Percentiles rank a stretch among this genome's conserved stretches.
phyloP scores from a whole-genome alignment of 2,329 filamentous ascomycete species.

The Xylariaceae sp. region DNA sequence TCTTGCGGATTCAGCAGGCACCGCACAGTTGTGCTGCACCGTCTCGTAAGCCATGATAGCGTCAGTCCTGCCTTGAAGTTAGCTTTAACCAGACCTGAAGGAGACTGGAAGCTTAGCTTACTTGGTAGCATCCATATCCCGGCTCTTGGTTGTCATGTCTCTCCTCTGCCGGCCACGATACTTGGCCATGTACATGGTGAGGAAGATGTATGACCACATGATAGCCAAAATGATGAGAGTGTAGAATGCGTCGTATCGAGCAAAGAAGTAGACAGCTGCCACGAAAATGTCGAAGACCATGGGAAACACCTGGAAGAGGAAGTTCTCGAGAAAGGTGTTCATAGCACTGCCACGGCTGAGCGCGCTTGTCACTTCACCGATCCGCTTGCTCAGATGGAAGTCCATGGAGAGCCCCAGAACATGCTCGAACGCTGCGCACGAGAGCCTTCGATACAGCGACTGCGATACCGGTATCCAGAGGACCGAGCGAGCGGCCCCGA shows the following conservation, averaged over 20 bases:
- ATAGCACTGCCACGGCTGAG: constrained; percentile 39
- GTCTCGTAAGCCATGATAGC: constrained; percentile 45
- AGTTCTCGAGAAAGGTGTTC: constrained; percentile 41
- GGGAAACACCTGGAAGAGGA: constrained; percentile 41
- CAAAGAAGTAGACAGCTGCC: constrained; percentile 38
- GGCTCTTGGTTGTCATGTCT: constrained; percentile 34
- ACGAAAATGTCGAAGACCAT: constrained; percentile 43
- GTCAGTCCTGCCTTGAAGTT: constrained; percentile 28
- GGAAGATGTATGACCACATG: constrained; percentile 42
- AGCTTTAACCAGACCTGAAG: neutral
- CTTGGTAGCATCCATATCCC: constrained; percentile 42
- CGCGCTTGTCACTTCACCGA: constrained; percentile 44
- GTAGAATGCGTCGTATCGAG: constrained; percentile 39
- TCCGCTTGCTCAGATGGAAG: constrained; percentile 43
- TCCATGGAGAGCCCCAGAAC: constrained; percentile 39
- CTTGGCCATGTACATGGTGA: constrained; percentile 44
- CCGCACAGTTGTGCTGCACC: constrained; percentile 58
- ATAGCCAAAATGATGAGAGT: constrained; percentile 40
- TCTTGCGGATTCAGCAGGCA: constrained; percentile 48
- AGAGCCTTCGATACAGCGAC: constrained; percentile 33
- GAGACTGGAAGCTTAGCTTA: constrained; percentile 8
- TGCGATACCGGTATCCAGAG: constrained; percentile 43
- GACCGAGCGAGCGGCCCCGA: constrained; percentile 34
- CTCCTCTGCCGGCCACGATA: constrained; percentile 35
- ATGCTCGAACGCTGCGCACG: constrained; percentile 39